Base-by-base conservation (phyloP, 1,139 yeast species). In the Scheffersomyces cryptocercus region DNA sequence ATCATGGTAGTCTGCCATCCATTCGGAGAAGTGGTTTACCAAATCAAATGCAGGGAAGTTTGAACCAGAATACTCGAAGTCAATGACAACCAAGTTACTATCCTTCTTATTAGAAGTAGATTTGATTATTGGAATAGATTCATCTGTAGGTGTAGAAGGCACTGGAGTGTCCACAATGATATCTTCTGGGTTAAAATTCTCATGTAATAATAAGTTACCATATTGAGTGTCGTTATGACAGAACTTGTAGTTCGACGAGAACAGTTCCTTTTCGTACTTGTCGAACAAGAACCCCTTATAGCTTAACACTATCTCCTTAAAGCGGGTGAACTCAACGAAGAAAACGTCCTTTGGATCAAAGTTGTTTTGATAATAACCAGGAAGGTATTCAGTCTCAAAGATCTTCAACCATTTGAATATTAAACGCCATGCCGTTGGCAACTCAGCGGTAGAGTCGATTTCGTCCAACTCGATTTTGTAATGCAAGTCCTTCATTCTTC, bases 201-300 rank as follows among this genome's bases (percentile, higher is more conserved):
- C 67, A 45, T 68, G 71, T 51, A 86, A 77, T 44, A 86, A 68
- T 51, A 93, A 75, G 60, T 93, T 93, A 32, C 99, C 99, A 61
- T 93, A 93, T 64, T 93, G 99, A 1, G 99, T 87, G 65, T 91
- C 97, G 60, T 91, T 91, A 64, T 91, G 98, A 55, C 97, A 89
- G 59, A 93, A 93, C 31, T 81, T 89, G 51, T 86, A 70, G 48
- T 73, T 70, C 11, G 71, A 63, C 32, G 75, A 64, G 45, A 84
- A 65, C 6, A 61, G 65, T 14, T 68, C 70, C 31, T 65, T 67
- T 29, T 75, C 75, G 55, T 85, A 83, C 44, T 77, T 70, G n/a
- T 55, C 55, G 38, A 73, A 74, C 26, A 93, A 66, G 91, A 93
- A 88, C 7, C 69, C 60, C 47, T 76, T 73, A 62, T 90, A 91